Percentiles rank a stretch among this genome's conserved stretches.
phyloP scores from a whole-genome alignment of 768 basidiomycete genomes.

The Lactifluus rugatus region DNA sequence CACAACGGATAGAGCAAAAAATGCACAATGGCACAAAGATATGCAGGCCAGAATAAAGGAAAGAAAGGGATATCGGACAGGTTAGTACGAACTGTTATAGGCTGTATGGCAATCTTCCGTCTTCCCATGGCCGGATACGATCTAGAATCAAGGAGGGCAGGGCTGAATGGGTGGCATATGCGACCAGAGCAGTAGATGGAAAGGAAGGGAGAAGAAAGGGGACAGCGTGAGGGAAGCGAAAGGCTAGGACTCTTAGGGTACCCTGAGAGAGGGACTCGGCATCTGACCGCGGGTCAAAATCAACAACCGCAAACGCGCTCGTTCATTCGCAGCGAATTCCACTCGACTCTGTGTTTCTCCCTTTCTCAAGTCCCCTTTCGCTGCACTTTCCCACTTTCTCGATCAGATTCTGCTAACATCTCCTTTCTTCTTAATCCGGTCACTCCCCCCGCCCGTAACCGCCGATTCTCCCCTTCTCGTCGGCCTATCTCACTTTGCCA shows the following conservation, averaged over 20 bases:
- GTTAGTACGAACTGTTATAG: slow-evolving; percentile 53
- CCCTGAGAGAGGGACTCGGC: slow-evolving; percentile 3
- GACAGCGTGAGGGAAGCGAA: slow-evolving; percentile 9
- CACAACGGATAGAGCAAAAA: too few species aligned
- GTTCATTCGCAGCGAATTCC: slow-evolving; percentile 5
- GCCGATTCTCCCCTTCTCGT: too few species aligned
- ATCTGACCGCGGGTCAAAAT: slow-evolving; percentile 17
- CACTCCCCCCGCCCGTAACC: too few species aligned
- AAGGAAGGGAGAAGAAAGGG: slow-evolving; percentile 6
- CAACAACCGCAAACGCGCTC: slow-evolving; percentile 14
- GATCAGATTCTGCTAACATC: background rate
- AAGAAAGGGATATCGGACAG: slow-evolving; percentile 18
- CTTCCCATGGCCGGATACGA: slow-evolving; percentile 43
- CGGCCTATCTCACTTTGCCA: background rate
- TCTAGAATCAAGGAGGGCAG: slow-evolving; percentile 1
- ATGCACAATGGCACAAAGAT: slow-evolving; percentile 11
- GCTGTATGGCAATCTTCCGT: slow-evolving; percentile 76
- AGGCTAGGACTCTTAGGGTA: slow-evolving; percentile 17
- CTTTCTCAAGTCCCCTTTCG: too few species aligned
- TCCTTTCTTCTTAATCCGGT: too few species aligned
- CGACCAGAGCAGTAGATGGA: background rate
- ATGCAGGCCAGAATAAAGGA: slow-evolving; percentile 20
- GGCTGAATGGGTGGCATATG: slow-evolving; percentile 3
- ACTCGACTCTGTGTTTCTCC: background rate
- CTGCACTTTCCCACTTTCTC: background rate